Base-by-base conservation (phyloP, 371 early-diverging fungal species). In the Syncephalastrum racemosum region DNA sequence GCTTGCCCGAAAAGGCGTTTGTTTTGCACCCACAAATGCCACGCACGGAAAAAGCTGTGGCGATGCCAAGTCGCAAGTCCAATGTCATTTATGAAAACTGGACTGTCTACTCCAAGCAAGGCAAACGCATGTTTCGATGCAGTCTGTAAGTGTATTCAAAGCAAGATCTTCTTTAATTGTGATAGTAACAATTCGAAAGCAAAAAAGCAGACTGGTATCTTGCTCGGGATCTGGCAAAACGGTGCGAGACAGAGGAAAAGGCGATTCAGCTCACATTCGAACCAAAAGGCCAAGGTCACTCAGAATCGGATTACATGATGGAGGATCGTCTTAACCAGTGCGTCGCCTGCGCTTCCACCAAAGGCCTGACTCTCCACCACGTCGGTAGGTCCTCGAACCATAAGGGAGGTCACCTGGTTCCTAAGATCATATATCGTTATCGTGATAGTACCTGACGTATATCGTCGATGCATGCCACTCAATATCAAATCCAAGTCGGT, bases 141-240 rank as follows among this genome's bases (percentile, higher is more conserved):
- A 75, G 70, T 47, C 62, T 64, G 79, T 69, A 69, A 66, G 16
- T 20, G 16, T 5, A 7, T 23, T 16, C 8, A 22, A 5, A 25
- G 2, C 5, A 25, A 25, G 5, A 5, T 25, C 25, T 5, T 43
- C 19, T 10, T 18, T n/a, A 18, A 8, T 27, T 36, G 0, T 12
- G 12, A 31, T 39, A 22, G 3, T 19, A 46, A 73, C 71, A 52
- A 77, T 70, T 48, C 62, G 27, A 41, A 31, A 78, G 79, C 40
- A 72, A 73, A 48, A 78, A 78, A 44, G 75, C 70, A 42, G 55
- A 80, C 18, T 84, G 85, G 85, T 84, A 84, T 50, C 49, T 84
- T 41, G 51, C 52, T 4, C 72, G 79, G 4, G 43, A 68, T 2
- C 54, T 84, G 18, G 85, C 85, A 3, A 48, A 18, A 2, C 19